A percentile compares a stretch with the other conserved stretches of the same genome.
These are phyloP conservation scores for Corylus americana DNA, from an alignment of 306 rosid genomes.

Conservation along the genomic window DNA sequence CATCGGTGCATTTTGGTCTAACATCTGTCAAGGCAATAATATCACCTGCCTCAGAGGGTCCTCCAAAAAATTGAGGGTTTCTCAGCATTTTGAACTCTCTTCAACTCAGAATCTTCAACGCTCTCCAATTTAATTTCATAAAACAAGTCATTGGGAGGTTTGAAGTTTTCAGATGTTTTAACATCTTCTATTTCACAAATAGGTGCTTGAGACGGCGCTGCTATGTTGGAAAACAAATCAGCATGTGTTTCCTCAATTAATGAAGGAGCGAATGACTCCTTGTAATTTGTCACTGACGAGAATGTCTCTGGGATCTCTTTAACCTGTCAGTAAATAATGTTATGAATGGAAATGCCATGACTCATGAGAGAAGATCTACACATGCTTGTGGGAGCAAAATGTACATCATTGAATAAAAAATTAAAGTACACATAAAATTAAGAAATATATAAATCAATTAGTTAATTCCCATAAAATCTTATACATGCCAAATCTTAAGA, in stretches of 20 bases:
- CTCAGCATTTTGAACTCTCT: too few species aligned
- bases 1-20: conserved; percentile 26
- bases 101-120: background rate
- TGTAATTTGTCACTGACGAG: background rate
- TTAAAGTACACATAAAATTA: too few species aligned
- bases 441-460: too few species aligned
- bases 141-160: conserved; percentile 15
- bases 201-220: background rate
- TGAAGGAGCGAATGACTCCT: conserved; percentile 30
- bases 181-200: conserved; percentile 9
- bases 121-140: conserved; percentile 7
- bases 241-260: conserved; percentile 40
- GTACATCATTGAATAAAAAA: too few species aligned
- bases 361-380: background rate
- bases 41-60: too few species aligned
- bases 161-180: background rate
- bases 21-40: conserved; percentile 31
- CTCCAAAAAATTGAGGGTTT: too few species aligned
- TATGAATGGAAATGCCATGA: background rate
- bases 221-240: conserved; percentile 25
- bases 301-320: conserved; percentile 33
- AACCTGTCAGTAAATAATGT: conserved; percentile 20
- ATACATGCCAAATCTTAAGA: too few species aligned
- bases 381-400: too few species aligned
- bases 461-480: too few species aligned